Evolutionary conservation across 495 filamentous ascomycete species (phyloP).

Genomic region (Penicillium fimorum): DNA sequence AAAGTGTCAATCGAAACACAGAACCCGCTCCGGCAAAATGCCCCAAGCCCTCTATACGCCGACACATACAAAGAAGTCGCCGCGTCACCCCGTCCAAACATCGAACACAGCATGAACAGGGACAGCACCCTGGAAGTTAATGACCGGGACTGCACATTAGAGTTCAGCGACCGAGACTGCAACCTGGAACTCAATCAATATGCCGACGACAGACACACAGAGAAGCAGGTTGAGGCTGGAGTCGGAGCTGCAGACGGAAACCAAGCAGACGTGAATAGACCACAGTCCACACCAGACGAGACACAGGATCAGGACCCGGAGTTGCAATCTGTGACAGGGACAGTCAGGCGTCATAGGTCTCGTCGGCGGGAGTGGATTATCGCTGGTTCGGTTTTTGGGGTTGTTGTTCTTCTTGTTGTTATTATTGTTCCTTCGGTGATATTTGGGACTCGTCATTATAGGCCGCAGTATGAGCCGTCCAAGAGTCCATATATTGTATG

Average conservation of each 20-base stretch:
- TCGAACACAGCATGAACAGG: conserved; percentile 1
- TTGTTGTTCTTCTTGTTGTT: conserved; percentile 6
- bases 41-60: not conserved
- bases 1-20: conserved; percentile 4
- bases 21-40: not conserved
- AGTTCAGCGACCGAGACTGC: conserved; percentile 3
- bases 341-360: conserved; percentile 5
- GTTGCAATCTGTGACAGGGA: conserved; percentile 1
- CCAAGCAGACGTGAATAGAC: not conserved
- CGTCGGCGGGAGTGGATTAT: conserved; percentile 10
- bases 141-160: conserved; percentile 4
- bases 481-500: not conserved
- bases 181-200: conserved; percentile 8
- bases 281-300: not conserved
- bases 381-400: not conserved
- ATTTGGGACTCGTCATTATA: conserved; percentile 5
- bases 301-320: not conserved
- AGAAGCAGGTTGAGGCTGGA: conserved; percentile 1
- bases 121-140: conserved; percentile 7
- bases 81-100: not conserved
- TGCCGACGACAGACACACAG: conserved; percentile 1
- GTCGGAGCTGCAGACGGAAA: not conserved
- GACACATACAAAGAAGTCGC: conserved; percentile 9
- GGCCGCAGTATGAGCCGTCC: not conserved
- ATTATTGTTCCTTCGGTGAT: conserved; percentile 12